Evolutionary conservation across 2,329 filamentous ascomycete species (phyloP).

Genomic region (Gaeumannomyces sp.): DNA sequence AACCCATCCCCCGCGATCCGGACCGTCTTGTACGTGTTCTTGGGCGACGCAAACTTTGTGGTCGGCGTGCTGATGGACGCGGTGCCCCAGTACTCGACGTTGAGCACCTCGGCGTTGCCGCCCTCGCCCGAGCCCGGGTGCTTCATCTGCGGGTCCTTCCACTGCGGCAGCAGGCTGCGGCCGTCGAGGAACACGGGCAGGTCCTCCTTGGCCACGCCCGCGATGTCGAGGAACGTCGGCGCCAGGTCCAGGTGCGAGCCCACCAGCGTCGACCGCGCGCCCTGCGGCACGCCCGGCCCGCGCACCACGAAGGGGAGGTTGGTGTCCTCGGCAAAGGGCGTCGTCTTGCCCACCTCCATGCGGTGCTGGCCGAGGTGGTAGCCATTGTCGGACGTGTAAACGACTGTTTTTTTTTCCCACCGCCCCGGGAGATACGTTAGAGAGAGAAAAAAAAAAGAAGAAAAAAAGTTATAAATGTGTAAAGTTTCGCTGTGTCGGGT

Average conservation of each 20-base stretch:
- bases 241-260: constrained; percentile 23
- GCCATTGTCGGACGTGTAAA: constrained; percentile 24
- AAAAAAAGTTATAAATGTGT: no score
- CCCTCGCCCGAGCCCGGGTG: constrained; percentile 4
- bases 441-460: no score
- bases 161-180: constrained; percentile 24
- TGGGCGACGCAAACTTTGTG: neutral
- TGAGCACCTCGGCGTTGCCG: constrained; percentile 18
- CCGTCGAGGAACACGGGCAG: constrained; percentile 24
- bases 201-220: constrained; percentile 17
- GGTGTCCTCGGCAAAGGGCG: constrained; percentile 24
- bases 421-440: no score
- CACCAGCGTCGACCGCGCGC: constrained; percentile 16
- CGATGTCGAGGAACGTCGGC: constrained; percentile 25
- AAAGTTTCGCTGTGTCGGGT: no score
- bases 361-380: constrained; percentile 24
- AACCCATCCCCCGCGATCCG: constrained; percentile 20
- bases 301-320: constrained; percentile 25
- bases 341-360: constrained; percentile 21
- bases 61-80: constrained; percentile 17
- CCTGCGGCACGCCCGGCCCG: constrained; percentile 21
- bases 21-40: constrained; percentile 25
- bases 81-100: constrained; percentile 24
- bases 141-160: constrained; percentile 14
- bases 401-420: no score